Base-by-base conservation (phyloP, 148 eudicot genomes). In the Rhododendron williamsianum region DNA sequence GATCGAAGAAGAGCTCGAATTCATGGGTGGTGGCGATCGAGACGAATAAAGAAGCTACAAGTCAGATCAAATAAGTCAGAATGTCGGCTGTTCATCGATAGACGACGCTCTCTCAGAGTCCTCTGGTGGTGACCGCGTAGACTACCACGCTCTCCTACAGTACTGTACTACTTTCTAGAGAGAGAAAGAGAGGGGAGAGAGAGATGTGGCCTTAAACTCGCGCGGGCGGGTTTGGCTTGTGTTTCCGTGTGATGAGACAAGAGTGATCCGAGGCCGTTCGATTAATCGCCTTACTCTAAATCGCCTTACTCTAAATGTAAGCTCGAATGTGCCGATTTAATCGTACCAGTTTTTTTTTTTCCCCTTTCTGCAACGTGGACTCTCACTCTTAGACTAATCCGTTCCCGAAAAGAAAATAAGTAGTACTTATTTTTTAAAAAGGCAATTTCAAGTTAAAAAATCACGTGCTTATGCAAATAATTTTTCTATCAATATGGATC, bases 1-100 rank as follows among this genome's bases (percentile, higher is more conserved):
- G 63, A 30, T 36, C 45, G 33, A 48, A 38, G 21, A 83, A 67
- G 80, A 82, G 21, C 19, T 49, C 48, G 85, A 83, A 51, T 88
- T 88, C 78, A 67, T 82, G 38, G 41, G 76, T 33, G 38, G 76
- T 12, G 76, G 35, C 27, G 1, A 41, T 41, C 45, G 45, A 41
- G 8, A 41, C 6, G 45, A 41, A 41, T 41, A 41, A 41, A 41
- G 0, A 41, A 41, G 45, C 45, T 41, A 41, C 6, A 41, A 41
- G 0, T 41, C 7, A 5, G 45, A 41, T 6, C 6, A 41, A 41
- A 1, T 41, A 41, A 41, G 45, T 0, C 45, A 41, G 0, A 41
- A 41, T 41, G 0, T 41, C 45, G 45, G 45, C 45, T 41, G 45
- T 41, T 6, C 45, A 41, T 4, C 45, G 45, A 41, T 41, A 41